Evolutionary conservation across 768 basidiomycete species (phyloP), one percentile per base, ranked within the genome.

Genomic region (Suillus placidus): DNA sequence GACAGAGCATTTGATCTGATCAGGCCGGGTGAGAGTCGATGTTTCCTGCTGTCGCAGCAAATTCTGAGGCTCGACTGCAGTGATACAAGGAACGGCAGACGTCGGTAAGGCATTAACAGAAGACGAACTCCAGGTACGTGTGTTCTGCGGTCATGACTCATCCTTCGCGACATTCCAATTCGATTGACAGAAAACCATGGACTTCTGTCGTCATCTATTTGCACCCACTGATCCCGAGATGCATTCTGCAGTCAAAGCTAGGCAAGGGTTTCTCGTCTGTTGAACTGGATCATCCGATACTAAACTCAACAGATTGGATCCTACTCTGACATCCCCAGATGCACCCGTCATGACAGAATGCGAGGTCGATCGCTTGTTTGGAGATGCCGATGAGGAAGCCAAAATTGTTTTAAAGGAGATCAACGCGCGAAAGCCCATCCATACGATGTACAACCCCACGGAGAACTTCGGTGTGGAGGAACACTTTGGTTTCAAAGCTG

Each of bases 341-440:
- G 49, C 6, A 14, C 49, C 49, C 3, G 16, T 51, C 7, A 51
- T 51, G 49, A 26, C 49, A 30, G 49, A 51, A 16, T 16, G 49
- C 14, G 49, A 51, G 14, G 8, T 51, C 13, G 49, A 51, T 30
- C 14, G 26, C 7, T 51, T 51, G 49, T 3, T 51, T 14, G 26
- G 49, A 51, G 49, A 51, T 26, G 49, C 14, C 16, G 49, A 51
- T 9, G 49, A 51, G 49, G 49, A 51, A 30, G 26, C 49, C 2
- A 51, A 51, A 14, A 30, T 30, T 51, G 26, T 51, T 51, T 51
- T 51, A 26, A 51, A 51, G 49, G 49, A 51, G 49, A 51, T 51
- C 26, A 51, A 51, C 14, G 49, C 49, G 14, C 49, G 49, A 16
- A 51, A 51, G 14, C 49, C 49, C 7, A 51, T 51, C 26, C 49